These are phyloP conservation scores for Orbilia ellipsospora DNA, from an alignment of 2,329 filamentous ascomycete species.

Conservation along the genomic window DNA sequence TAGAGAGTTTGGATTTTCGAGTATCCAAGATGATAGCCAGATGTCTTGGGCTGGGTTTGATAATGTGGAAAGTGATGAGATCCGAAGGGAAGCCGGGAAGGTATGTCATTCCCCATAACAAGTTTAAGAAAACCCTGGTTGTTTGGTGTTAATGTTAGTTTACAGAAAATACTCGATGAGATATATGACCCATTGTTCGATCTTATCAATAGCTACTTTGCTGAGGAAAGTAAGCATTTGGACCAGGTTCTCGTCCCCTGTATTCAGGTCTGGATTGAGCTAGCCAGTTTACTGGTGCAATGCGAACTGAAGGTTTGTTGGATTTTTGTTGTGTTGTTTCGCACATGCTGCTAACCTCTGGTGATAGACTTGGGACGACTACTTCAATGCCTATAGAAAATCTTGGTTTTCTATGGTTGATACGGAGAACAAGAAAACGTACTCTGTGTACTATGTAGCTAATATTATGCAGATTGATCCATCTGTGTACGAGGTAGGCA, in stretches of 20 bases:
- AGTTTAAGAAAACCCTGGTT: not conserved
- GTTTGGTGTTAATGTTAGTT: not conserved
- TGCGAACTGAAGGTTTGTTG: constrained; percentile 62
- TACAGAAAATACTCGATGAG: constrained; percentile 58
- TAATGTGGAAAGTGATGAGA: constrained; percentile 40
- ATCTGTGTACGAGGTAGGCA: constrained; percentile 49
- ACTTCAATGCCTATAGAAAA: constrained; percentile 68
- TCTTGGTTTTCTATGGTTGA: constrained; percentile 65
- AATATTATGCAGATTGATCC: constrained; percentile 62
- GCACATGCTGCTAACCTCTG: constrained; percentile 1
- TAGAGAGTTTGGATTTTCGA: constrained; percentile 55
- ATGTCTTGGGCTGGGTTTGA: constrained; percentile 69
- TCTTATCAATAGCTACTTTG: constrained; percentile 49
- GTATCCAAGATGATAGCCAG: constrained; percentile 70
- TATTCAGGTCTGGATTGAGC: constrained; percentile 65
- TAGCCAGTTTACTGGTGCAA: constrained; percentile 66
- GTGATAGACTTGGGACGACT: constrained; percentile 67
- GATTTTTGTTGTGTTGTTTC: not conserved
- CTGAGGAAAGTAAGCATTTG: constrained; percentile 25
- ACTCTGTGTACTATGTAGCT: constrained; percentile 65
- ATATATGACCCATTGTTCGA: constrained; percentile 57
- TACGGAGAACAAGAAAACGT: constrained; percentile 66
- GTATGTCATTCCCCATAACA: constrained; percentile 22
- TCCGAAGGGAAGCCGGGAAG: constrained; percentile 56
- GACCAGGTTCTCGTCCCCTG: constrained; percentile 52